phyloP scores from a whole-genome alignment of 306 rosid genomes.

The Betula pendula region DNA sequence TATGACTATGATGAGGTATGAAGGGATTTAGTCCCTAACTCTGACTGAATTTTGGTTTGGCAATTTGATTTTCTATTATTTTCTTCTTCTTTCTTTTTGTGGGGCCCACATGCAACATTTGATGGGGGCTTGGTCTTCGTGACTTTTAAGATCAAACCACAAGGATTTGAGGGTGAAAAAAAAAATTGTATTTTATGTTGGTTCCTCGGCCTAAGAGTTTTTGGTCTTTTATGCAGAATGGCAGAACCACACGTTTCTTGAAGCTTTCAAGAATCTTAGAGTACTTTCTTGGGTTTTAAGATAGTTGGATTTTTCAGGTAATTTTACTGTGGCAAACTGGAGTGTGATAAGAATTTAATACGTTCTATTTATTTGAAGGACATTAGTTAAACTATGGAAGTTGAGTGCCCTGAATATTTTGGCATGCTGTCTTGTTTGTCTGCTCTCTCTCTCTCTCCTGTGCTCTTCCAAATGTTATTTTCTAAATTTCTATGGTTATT shows the following conservation, averaged over 20 bases:
- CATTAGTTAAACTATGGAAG: not conserved
- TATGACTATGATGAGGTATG: not conserved
- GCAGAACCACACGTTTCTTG: too few relatives aligned
- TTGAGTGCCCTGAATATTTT: not conserved
- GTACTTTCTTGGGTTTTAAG: not conserved
- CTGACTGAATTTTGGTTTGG: not conserved
- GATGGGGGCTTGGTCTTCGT: not conserved
- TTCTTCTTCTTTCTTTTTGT: not conserved
- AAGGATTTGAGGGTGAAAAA: not conserved
- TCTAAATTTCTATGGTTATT: not conserved
- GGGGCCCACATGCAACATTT: not conserved
- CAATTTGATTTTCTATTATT: not conserved
- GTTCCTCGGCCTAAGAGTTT: not conserved
- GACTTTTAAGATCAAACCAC: not conserved
- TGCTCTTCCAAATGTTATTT: not conserved
- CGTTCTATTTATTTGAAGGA: too few relatives aligned
- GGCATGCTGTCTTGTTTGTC: not conserved
- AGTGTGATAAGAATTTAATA: not conserved
- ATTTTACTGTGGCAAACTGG: not conserved
- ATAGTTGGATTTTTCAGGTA: not conserved
- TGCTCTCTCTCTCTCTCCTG: not conserved
- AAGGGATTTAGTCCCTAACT: not conserved
- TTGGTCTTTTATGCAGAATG: too few relatives aligned
- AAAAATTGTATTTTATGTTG: not conserved
- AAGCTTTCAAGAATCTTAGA: not conserved